A percentile compares a stretch with the other conserved stretches of the same genome.
phyloP scores from a whole-genome alignment of 2,329 filamentous ascomycete genomes.

The Tolypocladium nubicola region DNA sequence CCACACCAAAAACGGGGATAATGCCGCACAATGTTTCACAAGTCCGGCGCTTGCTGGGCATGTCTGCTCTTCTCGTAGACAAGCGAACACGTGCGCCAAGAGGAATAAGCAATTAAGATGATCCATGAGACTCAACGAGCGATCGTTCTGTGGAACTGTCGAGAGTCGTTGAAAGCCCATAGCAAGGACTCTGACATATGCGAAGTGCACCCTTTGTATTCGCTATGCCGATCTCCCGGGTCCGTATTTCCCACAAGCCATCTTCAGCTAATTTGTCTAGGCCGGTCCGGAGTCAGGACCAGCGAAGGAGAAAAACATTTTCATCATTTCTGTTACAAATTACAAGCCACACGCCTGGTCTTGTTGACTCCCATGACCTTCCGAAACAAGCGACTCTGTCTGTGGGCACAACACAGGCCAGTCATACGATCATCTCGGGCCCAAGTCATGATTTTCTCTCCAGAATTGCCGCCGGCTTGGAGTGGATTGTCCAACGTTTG shows the following conservation, averaged over 20 bases:
- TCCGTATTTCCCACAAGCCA: not conserved
- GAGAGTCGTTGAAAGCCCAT: not conserved
- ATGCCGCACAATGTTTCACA: not conserved
- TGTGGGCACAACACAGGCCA: not conserved
- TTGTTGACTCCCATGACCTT: not conserved
- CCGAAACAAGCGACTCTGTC: not conserved
- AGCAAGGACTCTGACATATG: not conserved
- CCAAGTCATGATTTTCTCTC: not conserved
- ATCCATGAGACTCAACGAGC: not conserved
- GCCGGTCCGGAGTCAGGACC: not conserved
- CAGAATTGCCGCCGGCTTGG: not conserved
- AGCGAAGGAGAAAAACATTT: not conserved
- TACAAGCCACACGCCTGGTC: not conserved
- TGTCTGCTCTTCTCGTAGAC: not conserved
- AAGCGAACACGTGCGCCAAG: not conserved
- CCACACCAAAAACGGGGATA: not conserved
- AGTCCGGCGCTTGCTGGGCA: not conserved
- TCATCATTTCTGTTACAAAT: not conserved
- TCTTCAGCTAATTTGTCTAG: not conserved
- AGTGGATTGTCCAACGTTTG: not conserved
- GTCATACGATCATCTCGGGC: not conserved
- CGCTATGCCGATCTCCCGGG: not conserved
- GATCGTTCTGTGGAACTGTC: not conserved
- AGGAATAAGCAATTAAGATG: not conserved
- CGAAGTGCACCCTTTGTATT: not conserved